Evolutionary conservation across 805 yeast genomes (phyloP).

Genomic region (Candida ulmi): DNA sequence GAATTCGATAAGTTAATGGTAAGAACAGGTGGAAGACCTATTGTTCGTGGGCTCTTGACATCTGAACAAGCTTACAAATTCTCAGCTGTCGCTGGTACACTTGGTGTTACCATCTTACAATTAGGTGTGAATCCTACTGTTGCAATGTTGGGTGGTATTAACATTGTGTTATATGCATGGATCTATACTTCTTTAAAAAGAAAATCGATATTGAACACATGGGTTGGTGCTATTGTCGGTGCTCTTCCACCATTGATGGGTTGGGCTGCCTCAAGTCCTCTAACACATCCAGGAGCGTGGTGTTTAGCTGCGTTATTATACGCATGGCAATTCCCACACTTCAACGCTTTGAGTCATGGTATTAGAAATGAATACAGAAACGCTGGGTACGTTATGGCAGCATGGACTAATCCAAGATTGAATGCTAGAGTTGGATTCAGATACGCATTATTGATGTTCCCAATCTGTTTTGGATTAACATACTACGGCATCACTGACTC

Average conservation of each 20-base stretch:
- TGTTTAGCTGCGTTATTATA: slow-evolving; percentile 81
- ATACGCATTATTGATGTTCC: slow-evolving; percentile 90
- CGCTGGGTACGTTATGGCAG: slow-evolving; percentile 98
- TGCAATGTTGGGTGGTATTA: slow-evolving; percentile 70
- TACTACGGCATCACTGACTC: slow-evolving; percentile 80
- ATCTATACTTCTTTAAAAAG: slow-evolving; percentile 87
- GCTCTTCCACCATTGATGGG: slow-evolving; percentile 99
- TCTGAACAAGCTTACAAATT: slow-evolving; percentile 74
- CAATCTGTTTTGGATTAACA: slow-evolving; percentile 72
- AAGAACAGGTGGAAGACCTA: slow-evolving; percentile 84
- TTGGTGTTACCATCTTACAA: slow-evolving; percentile 65
- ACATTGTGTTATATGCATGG: slow-evolving; percentile 84
- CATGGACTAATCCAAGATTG: slow-evolving; percentile 83
- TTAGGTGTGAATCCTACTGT: slow-evolving; percentile 85
- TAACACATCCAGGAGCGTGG: slow-evolving; percentile 92
- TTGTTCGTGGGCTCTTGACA: slow-evolving; percentile 74
- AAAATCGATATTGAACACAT: slow-evolving; percentile 79
- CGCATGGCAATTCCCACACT: slow-evolving; percentile 99
- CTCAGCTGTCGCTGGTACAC: slow-evolving; percentile 67
- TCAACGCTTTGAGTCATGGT: slow-evolving; percentile 85
- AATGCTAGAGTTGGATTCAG: slow-evolving; percentile 93
- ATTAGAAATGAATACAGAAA: slow-evolving; percentile 80
- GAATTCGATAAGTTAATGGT: slow-evolving; percentile 82
- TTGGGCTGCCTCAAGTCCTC: slow-evolving; percentile 88
- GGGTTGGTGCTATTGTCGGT: slow-evolving; percentile 99